Base-by-base conservation (phyloP, 192 early-diverging fungal genomes). In the Umbelopsis vinacea region DNA sequence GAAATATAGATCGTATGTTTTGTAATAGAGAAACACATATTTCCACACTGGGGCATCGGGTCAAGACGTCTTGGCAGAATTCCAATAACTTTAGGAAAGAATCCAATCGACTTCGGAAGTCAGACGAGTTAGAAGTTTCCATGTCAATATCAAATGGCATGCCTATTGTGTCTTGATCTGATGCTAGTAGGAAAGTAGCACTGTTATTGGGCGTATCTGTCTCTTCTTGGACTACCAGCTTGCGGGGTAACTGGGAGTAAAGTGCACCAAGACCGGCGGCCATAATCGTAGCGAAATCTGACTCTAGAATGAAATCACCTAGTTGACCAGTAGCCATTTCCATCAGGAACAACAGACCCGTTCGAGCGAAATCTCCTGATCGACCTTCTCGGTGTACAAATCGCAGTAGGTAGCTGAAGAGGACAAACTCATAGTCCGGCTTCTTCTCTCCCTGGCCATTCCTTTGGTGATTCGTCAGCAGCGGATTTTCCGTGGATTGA, bases 301-400 rank as follows among this genome's bases (percentile, higher is more conserved):
- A 89, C 26, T 89, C 85, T 38, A 91, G 71, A 52, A 98, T 92
- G 81, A 94, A 96, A 12, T 89, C 84, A 54, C 90, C 91, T 48
- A 98, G 74, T 23, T 93, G 93, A 5, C 85, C 87, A 0, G 86
- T 86, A 1, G 89, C 89, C 70, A 95, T 84, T 74, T 96, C 93
- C 74, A 97, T 87, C 45, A 98, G 74, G 67, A 96, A 93, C 21
- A 95, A 78, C 60, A 95, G 82, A 47, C 93, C 93, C 37, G 93
- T 93, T 35, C 97, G 83, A 2, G 95, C 95, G 70, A 90, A 92
- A 71, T 98, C 97, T 17, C 92, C 92, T 17, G 87, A 79, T 69
- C 89, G 86, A 43, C 94, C 95, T 70, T 97, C 95, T 24, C 88
- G 83, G 76, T 98, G 95, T n/a, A 98, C 84, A 82, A 93, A 96